Evolutionary conservation across 2,329 filamentous ascomycete genomes (phyloP), one percentile per base, ranked within the genome.

Genomic region (Paramyrothecium roridum): DNA sequence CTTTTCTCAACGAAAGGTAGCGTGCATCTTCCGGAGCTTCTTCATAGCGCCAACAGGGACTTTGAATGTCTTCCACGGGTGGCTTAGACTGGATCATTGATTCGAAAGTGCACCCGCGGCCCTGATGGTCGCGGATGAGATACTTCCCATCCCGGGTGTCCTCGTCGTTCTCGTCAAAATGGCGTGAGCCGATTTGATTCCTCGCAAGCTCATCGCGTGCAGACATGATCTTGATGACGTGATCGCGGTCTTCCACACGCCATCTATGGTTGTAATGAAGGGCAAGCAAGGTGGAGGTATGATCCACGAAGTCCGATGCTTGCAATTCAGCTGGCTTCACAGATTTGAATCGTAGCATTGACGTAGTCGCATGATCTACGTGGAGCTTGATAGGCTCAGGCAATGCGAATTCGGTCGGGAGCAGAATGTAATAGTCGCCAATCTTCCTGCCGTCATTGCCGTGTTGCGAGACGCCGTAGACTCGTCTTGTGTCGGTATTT

Each of bases 231-330:
- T 75, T 75, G n/a, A 84, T 57, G 3, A 80, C 70, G 52, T 78
- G 76, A 3, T 71, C 66, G 16, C 65, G 63, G 10, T 76, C 67
- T 10, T 70, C 63, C 1, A 79, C 63, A 0, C 56, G 33, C 70
- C 73, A 77, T 10, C 81, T 76, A 64, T 85, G 74, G 0, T 70
- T 67, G 59, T 76, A 82, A n/a, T 79, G 74, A 21, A 80, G 63
- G 1, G 72, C 64, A 8, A 85, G 65, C 3, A 85, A 67, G 3
- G 70, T 67, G 1, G 69, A 67, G 0, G 79, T 79, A 54, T 83
- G 76, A 53, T 82, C 79, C 2, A 63, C 50, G 12, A 63, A 22
- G 1, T 19, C 12, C 2, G 48, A 51, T 26, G 58, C 52, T 22
- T 66, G 58, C 4, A 57, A 45, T 19, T 62, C 45, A 2, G 66